Percentiles rank a stretch among this genome's conserved stretches.
Evolutionary conservation across 2,329 filamentous ascomycete genomes (phyloP).

Genomic region (Sporothrix brunneoviolacea): DNA sequence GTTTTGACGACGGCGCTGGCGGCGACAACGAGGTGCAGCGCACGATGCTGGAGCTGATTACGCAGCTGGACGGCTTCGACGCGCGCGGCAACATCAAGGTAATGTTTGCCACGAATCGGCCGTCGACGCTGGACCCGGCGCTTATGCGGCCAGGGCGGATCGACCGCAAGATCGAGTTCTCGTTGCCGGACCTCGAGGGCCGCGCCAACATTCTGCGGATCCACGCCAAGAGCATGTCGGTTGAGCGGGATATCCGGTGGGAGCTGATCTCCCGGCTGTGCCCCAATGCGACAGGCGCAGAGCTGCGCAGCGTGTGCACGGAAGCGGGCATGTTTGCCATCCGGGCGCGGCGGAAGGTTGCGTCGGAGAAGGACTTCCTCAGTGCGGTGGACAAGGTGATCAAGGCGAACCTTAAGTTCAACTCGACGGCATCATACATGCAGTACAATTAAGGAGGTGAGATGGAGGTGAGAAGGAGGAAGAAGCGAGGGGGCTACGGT

Average conservation of each 20-base stretch:
- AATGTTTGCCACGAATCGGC: slow-evolving; percentile 99
- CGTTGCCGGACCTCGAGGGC: slow-evolving; percentile 91
- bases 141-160: slow-evolving; percentile 96
- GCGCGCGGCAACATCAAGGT: slow-evolving; percentile 99
- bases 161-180: slow-evolving; percentile 98
- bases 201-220: slow-evolving; percentile 96
- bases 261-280: slow-evolving; percentile 95
- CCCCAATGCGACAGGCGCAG: slow-evolving; percentile 94
- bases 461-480: slow-evolving; percentile 2
- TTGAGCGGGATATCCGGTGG: slow-evolving; percentile 98
- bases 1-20: slow-evolving; percentile 94
- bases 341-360: slow-evolving; percentile 88
- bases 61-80: slow-evolving; percentile 97
- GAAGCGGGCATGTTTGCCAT: slow-evolving; percentile 99
- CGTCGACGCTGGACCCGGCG: slow-evolving; percentile 92
- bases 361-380: slow-evolving; percentile 97
- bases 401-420: slow-evolving; percentile 99
- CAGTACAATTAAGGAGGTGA: slow-evolving; percentile 77
- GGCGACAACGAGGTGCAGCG: slow-evolving; percentile 97
- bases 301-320: slow-evolving; percentile 91
- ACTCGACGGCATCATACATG: slow-evolving; percentile 95
- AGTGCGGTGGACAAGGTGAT: slow-evolving; percentile 99
- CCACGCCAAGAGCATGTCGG: slow-evolving; percentile 99
- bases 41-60: slow-evolving; percentile 96
- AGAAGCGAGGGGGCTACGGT: too few relatives aligned